Evolutionary conservation across 495 filamentous ascomycete species (phyloP), one percentile per base, ranked within the genome.

Genomic region (Oidiodendron maius): DNA sequence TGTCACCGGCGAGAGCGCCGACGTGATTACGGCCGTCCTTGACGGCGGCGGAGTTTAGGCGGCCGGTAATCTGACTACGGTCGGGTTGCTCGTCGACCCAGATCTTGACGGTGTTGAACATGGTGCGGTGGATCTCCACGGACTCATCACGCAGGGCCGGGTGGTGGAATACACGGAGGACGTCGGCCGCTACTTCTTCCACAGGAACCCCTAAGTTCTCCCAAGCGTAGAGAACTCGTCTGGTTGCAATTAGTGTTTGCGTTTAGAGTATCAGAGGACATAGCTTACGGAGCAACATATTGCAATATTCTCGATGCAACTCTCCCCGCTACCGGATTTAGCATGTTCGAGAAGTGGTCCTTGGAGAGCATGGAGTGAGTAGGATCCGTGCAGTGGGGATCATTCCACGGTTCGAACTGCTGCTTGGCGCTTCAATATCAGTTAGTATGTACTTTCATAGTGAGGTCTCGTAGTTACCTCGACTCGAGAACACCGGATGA

Each of bases 311-410:
- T 79, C 2, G 84, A 68, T 8, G 91, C 90, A 17, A 96, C 79
- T 17, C 85, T 76, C 11, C 91, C 91, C 2, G 90, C 89, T 40
- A 87, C 88, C 24, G 86, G 74, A 67, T 97, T 97, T 23, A 97
- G 73, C 24, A 91, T 72, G 66, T 97, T 96, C 53, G 86, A 86
- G 63, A 94, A 95, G 61, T 95, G 89, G 57, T 95, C 90, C 71
- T 96, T 96, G 36, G 86, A 87, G 16, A 96, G 76, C 90, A 95
- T 96, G n/a, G 85, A 90, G 63, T 96, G 90, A 9, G 90, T 96
- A 5, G 93, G 93, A 63, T 97, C 84, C 12, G 86, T 84, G 71
- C 86, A 93, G 40, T 76, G 70, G 4, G 86, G 80, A 63, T 96
- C 83, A 5, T 81, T 87, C 93, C 93, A 96, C 9, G 87, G 87